phyloP scores from a whole-genome alignment of 345 rosid species.

The Orychophragmus violaceus region DNA sequence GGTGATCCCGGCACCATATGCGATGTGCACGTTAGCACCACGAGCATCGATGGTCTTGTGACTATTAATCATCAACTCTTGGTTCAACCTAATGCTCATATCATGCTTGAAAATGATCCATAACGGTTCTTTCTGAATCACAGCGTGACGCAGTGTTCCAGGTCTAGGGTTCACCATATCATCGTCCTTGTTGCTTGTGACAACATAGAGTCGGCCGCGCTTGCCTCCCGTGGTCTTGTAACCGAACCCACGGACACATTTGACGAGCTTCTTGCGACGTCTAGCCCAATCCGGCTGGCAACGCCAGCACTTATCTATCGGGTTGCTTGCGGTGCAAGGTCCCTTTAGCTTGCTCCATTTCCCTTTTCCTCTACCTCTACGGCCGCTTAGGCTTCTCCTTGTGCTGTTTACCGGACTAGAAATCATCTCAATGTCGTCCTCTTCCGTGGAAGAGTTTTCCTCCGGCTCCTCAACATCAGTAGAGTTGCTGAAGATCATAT shows the following conservation, averaged over 20 bases:
- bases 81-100: conserved; percentile 56
- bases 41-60: conserved; percentile 83
- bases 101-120: conserved; percentile 55
- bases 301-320: conserved; percentile 83
- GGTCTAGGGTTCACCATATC: conserved; percentile 51
- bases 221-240: conserved; percentile 57
- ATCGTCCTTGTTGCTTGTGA: conserved; percentile 49
- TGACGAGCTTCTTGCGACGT: conserved; percentile 51
- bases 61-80: conserved; percentile 54
- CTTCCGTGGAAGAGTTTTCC: conserved; percentile 1
- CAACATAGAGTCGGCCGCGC: conserved; percentile 46
- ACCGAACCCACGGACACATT: conserved; percentile 68
- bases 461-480: conserved; percentile 17
- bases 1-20: conserved; percentile 63
- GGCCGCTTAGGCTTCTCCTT: conserved; percentile 40
- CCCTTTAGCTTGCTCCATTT: conserved; percentile 32
- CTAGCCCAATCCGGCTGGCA: conserved; percentile 59
- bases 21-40: conserved; percentile 55
- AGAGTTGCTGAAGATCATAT: conserved; percentile 22
- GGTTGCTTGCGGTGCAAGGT: conserved; percentile 69
- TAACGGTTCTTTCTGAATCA: conserved; percentile 51
- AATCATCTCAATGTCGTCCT: conserved; percentile 15
- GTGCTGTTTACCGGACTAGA: conserved; percentile 38
- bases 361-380: conserved; percentile 13
- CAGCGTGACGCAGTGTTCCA: conserved; percentile 63